Base-by-base conservation (phyloP, 805 yeast genomes). In the Maudiozyma turicensis region DNA sequence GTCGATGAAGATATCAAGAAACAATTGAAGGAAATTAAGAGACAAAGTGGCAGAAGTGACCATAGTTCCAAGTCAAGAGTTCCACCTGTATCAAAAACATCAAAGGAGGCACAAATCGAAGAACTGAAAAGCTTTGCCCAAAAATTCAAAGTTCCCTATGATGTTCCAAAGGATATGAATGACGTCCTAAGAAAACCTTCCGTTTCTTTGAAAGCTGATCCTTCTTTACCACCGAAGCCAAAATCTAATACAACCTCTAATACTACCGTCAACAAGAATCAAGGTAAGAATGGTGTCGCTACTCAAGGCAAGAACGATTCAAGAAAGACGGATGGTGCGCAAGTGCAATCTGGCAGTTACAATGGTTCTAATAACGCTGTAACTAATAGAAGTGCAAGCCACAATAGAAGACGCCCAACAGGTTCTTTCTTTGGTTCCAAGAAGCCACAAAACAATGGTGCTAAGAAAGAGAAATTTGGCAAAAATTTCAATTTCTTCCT, bases 61-160 rank as follows among this genome's bases (percentile, higher is more conserved):
- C 40, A 44, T 13, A 37, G 15, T 13, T 45, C 50, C 5, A 46
- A 35, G 26, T 8, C 40, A 32, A 49, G 40, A 39, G 47, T 50
- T n/a, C 40, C 20, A 28, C 48, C 49, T 9, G 50, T 52, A 26
- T 32, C 45, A 38, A 42, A 44, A 34, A 49, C 38, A 7, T 40
- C 52, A 6, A 75, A 80, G 61, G 65, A 80, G 61, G 77, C 78
- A 53, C 88, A 83, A 61, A 75, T 84, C 53, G 81, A 81, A 53
- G 78, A 86, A 9, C 71, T 87, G 49, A 80, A 78, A 53, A 86
- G 85, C 59, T 89, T 90, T 61, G 79, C 95, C 39, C 87, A 86
- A 45, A 84, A 78, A 56, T 86, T 87, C 66, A 86, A 86, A 65
- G 78, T 89, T 32, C 84, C 84, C 2, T 78, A 77, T 35, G 70